Evolutionary conservation across 2,329 filamentous ascomycete species (phyloP).

Genomic region (Ilyonectria destructans): DNA sequence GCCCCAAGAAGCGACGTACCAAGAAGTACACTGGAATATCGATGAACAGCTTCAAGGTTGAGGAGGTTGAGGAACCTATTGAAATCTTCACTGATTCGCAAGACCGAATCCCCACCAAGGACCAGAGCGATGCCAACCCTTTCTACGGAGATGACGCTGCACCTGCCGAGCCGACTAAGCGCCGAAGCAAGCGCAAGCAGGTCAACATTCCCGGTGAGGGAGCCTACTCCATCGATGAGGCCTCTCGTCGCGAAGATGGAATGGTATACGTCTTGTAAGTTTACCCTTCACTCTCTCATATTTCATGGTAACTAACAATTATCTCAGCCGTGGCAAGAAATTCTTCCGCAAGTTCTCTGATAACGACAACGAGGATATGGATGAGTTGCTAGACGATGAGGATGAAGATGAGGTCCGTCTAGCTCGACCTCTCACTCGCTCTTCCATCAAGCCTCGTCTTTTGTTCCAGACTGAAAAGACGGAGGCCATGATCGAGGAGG

Average conservation of each 20-base stretch:
- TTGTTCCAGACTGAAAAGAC: constrained; percentile 74
- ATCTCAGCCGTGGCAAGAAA: constrained; percentile 81
- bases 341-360: constrained; percentile 79
- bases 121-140: constrained; percentile 79
- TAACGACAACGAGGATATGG: constrained; percentile 53
- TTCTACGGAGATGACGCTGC: constrained; percentile 71
- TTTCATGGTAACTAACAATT: constrained; percentile 46
- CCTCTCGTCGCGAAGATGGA: constrained; percentile 78
- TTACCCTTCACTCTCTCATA: constrained; percentile 9
- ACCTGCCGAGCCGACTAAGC: constrained; percentile 60
- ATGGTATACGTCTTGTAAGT: constrained; percentile 86
- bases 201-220: constrained; percentile 72
- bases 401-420: constrained; percentile 56
- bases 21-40: constrained; percentile 72
- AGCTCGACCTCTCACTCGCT: constrained; percentile 72
- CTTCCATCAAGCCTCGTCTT: constrained; percentile 80
- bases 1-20: constrained; percentile 71
- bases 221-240: constrained; percentile 74
- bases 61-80: constrained; percentile 74
- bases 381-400: constrained; percentile 55
- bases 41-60: constrained; percentile 72
- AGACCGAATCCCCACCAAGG: constrained; percentile 81
- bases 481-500: constrained; percentile 66
- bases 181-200: constrained; percentile 70
- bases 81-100: constrained; percentile 85